A percentile compares a stretch with the other conserved stretches of the same genome.
Conservation (phyloP, 2,329 filamentous ascomycete species). For the Helminthosporium solani region DNA sequence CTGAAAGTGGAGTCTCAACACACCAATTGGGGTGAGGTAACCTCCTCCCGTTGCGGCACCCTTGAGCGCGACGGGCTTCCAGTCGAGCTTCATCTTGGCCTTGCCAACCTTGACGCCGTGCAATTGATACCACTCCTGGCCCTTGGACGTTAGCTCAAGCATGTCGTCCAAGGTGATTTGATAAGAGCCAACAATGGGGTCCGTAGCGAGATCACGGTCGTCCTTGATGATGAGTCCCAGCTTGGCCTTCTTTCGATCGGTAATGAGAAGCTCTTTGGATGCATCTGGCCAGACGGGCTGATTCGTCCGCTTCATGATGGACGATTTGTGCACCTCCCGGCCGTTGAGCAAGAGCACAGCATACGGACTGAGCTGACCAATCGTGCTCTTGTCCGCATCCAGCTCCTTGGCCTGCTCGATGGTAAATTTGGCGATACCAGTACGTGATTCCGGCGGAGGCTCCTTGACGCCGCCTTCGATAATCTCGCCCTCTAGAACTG, state of each 20-base stretch:
- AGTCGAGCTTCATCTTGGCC: slow-evolving; percentile 86
- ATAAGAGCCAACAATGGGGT: slow-evolving; percentile 86
- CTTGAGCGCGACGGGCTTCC: slow-evolving; percentile 89
- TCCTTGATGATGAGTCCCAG: slow-evolving; percentile 94
- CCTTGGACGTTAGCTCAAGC: slow-evolving; percentile 84
- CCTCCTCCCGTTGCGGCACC: slow-evolving; percentile 77
- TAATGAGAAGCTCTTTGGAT: slow-evolving; percentile 91
- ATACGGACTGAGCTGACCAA: slow-evolving; percentile 90
- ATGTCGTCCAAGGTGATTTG: slow-evolving; percentile 95
- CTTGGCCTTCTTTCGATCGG: slow-evolving; percentile 85
- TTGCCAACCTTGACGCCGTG: slow-evolving; percentile 78
- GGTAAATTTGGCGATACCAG: slow-evolving; percentile 90
- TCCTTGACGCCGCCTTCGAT: slow-evolving; percentile 74
- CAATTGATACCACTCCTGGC: slow-evolving; percentile 94
- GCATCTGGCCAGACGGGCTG: slow-evolving; percentile 95
- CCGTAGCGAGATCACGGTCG: slow-evolving; percentile 78
- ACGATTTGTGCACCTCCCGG: slow-evolving; percentile 84
- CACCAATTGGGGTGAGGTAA: slow-evolving; percentile 90
- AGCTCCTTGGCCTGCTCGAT: slow-evolving; percentile 96
- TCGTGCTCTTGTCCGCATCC: slow-evolving; percentile 85
- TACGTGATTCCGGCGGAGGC: slow-evolving; percentile 84
- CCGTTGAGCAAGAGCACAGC: slow-evolving; percentile 85
- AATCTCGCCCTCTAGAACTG: slow-evolving; percentile 73
- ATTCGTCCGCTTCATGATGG: slow-evolving; percentile 94
- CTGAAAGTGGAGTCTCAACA: slow-evolving; percentile 91